A percentile compares a stretch with the other conserved stretches of the same genome.
These are phyloP conservation scores for Nicotiana rustica DNA, from an alignment of 305 asterid genomes.

Conservation along the genomic window DNA sequence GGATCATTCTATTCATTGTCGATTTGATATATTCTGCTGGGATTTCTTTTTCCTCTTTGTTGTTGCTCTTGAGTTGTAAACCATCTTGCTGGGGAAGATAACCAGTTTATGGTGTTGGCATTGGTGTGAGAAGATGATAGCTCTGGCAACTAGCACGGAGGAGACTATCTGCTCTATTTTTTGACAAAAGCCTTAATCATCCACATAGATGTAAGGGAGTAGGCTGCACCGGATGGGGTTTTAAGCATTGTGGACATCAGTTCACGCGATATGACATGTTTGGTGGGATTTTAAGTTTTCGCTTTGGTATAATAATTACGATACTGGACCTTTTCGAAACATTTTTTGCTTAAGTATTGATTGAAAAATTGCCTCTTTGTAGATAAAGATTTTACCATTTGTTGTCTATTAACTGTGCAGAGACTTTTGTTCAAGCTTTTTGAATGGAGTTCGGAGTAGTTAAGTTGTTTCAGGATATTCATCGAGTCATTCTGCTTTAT, in stretches of 20 bases:
- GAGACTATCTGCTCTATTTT: background rate
- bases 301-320: background rate
- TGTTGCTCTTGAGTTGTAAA: background rate
- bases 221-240: slow-evolving; percentile 6
- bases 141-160: slow-evolving; percentile 6
- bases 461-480: background rate
- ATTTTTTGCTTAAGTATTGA: slow-evolving; percentile 7
- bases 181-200: background rate
- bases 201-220: background rate
- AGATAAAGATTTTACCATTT: background rate
- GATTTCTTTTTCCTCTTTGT: slow-evolving; percentile 21
- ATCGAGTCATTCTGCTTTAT: background rate
- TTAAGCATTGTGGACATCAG: background rate
- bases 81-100: background rate
- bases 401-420: background rate
- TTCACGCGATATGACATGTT: background rate
- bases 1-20: slow-evolving; percentile 34
- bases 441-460: background rate
- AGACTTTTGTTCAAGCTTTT: background rate
- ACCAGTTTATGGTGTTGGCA: background rate
- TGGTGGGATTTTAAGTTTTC: background rate
- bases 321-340: background rate
- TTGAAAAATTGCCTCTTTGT: background rate
- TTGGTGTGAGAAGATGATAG: background rate
- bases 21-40: slow-evolving; percentile 1